Conservation (phyloP, 805 yeast species). For the Martiniozyma abietophila region DNA sequence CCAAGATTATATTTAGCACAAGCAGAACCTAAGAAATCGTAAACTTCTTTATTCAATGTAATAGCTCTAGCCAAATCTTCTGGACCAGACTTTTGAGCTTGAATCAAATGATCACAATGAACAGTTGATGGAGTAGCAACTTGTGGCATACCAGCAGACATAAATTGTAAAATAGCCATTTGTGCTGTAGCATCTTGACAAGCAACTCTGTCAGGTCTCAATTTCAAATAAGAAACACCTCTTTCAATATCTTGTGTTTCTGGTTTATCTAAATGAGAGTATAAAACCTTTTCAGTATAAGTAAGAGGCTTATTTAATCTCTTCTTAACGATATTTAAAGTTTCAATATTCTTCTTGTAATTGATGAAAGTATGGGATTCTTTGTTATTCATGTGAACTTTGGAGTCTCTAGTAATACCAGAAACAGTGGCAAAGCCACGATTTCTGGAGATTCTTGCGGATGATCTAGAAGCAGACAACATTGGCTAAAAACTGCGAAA, state of each 20-base stretch:
- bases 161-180: constrained; percentile 96
- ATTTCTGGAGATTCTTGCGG: constrained; percentile 22
- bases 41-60: constrained; percentile 86
- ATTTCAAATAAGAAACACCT: constrained; percentile 84
- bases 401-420: constrained; percentile 41
- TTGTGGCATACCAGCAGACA: constrained; percentile 86
- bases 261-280: constrained; percentile 86
- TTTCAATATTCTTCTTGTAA: constrained; percentile 86
- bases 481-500: no score
- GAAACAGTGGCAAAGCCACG: constrained; percentile 48
- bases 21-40: constrained; percentile 87
- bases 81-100: constrained; percentile 89
- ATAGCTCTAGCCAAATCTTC: constrained; percentile 74
- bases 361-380: constrained; percentile 81
- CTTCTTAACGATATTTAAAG: constrained; percentile 68
- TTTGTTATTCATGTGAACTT: constrained; percentile 45
- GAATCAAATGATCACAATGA: constrained; percentile 97
- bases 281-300: constrained; percentile 87
- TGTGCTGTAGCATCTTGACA: constrained; percentile 99
- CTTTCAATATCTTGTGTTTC: constrained; percentile 66
- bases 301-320: constrained; percentile 77
- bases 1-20: constrained; percentile 94
- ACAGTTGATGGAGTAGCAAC: constrained; percentile 93
- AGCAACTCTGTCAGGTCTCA: constrained; percentile 96
- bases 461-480: constrained; percentile 25